Conservation (phyloP, 306 rosid species). For the Cucumis hystrix region DNA sequence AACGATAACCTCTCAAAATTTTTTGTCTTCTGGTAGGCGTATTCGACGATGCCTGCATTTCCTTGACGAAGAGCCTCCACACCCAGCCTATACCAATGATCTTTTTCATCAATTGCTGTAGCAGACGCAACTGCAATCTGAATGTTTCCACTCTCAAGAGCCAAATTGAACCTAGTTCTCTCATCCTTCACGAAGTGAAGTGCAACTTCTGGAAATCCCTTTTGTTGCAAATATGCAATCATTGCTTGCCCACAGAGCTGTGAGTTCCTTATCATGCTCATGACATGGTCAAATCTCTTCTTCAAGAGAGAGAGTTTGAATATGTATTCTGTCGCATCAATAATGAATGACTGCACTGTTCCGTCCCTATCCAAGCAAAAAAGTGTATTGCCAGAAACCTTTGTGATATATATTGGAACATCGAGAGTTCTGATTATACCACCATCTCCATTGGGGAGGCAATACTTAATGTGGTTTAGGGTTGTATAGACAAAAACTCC, state of each 20-base stretch:
- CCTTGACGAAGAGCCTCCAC: constrained; percentile 96
- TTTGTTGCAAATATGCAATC: constrained; percentile 90
- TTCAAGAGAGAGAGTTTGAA: constrained; percentile 71
- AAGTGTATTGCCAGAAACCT: constrained; percentile 62
- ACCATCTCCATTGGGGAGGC: constrained; percentile 85
- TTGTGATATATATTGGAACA: constrained; percentile 77
- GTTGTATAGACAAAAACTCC: constrained; percentile 86
- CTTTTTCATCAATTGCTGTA: constrained; percentile 86
- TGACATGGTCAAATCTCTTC: constrained; percentile 69
- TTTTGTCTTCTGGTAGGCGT: constrained; percentile 90
- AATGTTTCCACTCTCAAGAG: constrained; percentile 88
- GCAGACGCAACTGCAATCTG: constrained; percentile 88
- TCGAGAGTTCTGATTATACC: constrained; percentile 85
- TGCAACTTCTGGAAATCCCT: constrained; percentile 91
- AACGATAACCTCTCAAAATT: constrained; percentile 82
- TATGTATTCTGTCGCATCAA: constrained; percentile 80
- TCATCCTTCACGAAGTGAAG: constrained; percentile 95
- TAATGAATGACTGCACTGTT: constrained; percentile 41
- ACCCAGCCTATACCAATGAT: constrained; percentile 83
- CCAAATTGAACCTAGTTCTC: constrained; percentile 74
- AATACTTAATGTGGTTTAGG: constrained; percentile 76
- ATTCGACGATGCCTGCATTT: constrained; percentile 80
- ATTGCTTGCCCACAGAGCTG: constrained; percentile 93
- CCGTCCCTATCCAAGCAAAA: constrained; percentile 95
- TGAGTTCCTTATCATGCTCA: constrained; percentile 83